A percentile compares a stretch with the other conserved stretches of the same genome.
Evolutionary conservation across 306 rosid genomes (phyloP).

Genomic region (Corylus americana): DNA sequence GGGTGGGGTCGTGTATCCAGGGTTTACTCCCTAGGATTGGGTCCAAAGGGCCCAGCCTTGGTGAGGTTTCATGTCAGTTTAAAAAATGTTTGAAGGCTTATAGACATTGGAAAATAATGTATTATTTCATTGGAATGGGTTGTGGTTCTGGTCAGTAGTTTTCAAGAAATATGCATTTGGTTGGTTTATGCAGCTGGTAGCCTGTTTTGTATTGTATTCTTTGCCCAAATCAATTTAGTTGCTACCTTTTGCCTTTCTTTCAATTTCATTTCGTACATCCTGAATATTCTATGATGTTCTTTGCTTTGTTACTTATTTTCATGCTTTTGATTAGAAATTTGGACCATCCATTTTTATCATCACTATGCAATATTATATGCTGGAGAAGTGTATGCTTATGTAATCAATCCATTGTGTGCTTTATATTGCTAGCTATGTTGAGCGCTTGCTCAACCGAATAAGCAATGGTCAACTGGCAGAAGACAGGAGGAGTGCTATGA

Average conservation of each 20-base stretch:
- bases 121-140: not conserved
- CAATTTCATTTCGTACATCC: constrained; percentile 3
- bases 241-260: constrained; percentile 6
- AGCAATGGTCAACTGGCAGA: constrained; percentile 90
- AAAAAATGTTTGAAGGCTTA: not conserved
- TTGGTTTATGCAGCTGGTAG: constrained; percentile 13
- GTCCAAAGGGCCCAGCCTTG: no score
- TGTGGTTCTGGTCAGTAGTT: not conserved
- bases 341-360: not conserved
- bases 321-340: constrained; percentile 10
- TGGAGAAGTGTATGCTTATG: constrained; percentile 9
- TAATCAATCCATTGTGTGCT: constrained; percentile 8
- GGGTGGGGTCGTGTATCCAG: no score
- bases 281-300: not conserved
- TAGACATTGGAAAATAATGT: constrained; percentile 1
- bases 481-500: constrained; percentile 82
- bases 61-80: no score
- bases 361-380: not conserved
- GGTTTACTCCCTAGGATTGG: no score
- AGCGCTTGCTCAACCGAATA: constrained; percentile 85
- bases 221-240: constrained; percentile 3
- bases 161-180: not conserved
- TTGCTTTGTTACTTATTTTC: constrained; percentile 8
- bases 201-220: not conserved
- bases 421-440: constrained; percentile 61